These are phyloP conservation scores for Phyllosticta ampelicida DNA, from an alignment of 2,329 filamentous ascomycete species.

Conservation along the genomic window DNA sequence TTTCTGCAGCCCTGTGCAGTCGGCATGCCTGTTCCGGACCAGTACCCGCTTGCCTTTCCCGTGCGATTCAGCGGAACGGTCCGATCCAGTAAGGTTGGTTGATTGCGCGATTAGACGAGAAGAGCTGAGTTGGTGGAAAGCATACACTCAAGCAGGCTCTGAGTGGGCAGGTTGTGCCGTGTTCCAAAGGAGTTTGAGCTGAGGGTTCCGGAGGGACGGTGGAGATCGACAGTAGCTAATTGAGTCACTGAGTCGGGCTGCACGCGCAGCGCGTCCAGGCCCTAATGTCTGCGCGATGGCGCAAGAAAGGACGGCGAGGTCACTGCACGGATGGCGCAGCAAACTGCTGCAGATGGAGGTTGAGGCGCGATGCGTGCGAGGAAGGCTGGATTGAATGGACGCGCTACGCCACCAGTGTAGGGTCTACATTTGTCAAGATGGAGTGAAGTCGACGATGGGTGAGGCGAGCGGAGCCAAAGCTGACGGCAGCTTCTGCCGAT, in stretches of 20 bases:
- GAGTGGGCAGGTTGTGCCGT: background rate
- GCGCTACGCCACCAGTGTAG: background rate
- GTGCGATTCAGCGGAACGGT: background rate
- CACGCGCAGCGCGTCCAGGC: background rate
- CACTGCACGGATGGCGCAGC: background rate
- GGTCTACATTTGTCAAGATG: background rate
- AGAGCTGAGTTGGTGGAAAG: background rate
- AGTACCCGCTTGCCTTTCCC: background rate
- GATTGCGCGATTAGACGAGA: background rate
- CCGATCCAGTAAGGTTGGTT: background rate
- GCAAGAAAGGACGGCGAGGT: background rate
- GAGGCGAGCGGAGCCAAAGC: background rate
- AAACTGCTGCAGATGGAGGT: too few species aligned
- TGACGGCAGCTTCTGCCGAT: background rate
- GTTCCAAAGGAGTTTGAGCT: background rate
- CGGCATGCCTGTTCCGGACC: background rate
- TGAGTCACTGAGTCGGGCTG: background rate
- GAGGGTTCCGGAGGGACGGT: background rate
- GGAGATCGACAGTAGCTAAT: background rate
- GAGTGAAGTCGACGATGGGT: background rate
- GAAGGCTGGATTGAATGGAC: background rate
- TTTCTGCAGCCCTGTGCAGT: background rate
- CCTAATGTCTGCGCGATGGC: background rate
- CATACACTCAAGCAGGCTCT: background rate
- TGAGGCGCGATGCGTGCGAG: background rate